These are phyloP conservation scores for Helenozyma rhizophorensis DNA, from an alignment of 805 yeast species.

Conservation along the genomic window DNA sequence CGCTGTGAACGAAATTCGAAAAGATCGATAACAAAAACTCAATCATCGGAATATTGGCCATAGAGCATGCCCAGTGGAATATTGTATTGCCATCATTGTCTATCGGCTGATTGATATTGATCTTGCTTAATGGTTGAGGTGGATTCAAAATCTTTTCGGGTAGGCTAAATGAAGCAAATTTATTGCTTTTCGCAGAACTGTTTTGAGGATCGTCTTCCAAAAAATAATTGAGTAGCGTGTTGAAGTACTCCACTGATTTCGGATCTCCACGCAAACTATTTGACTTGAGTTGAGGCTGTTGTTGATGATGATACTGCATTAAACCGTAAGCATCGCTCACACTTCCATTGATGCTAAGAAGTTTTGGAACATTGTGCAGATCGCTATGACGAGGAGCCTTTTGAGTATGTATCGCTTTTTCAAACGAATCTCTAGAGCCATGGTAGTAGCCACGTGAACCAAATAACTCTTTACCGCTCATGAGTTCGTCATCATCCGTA, in stretches of 20 bases:
- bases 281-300: constrained; percentile 5
- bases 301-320: constrained; percentile 38
- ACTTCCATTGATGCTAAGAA: constrained; percentile 26
- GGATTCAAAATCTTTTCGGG: constrained; percentile 46
- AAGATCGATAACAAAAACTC: constrained; percentile 59
- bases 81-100: constrained; percentile 94
- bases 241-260: constrained; percentile 32
- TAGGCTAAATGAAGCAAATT: constrained; percentile 11
- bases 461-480: constrained; percentile 37
- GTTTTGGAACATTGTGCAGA: constrained; percentile 11
- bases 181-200: constrained; percentile 9
- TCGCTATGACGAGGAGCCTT: constrained; percentile 1
- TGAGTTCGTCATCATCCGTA: constrained; percentile 28
- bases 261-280: constrained; percentile 8
- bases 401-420: constrained; percentile 22
- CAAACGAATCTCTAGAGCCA: constrained; percentile 19
- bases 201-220: constrained; percentile 37
- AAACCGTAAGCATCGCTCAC: constrained; percentile 28
- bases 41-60: constrained; percentile 73
- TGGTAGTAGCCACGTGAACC: constrained; percentile 35
- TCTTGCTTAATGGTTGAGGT: constrained; percentile 50
- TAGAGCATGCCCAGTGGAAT: constrained; percentile 92
- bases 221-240: constrained; percentile 47
- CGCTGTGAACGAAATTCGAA: constrained; percentile 60
- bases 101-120: constrained; percentile 77